Base-by-base conservation (phyloP, 176 grass and related monocot genomes). In the Oryza glumipatula region DNA sequence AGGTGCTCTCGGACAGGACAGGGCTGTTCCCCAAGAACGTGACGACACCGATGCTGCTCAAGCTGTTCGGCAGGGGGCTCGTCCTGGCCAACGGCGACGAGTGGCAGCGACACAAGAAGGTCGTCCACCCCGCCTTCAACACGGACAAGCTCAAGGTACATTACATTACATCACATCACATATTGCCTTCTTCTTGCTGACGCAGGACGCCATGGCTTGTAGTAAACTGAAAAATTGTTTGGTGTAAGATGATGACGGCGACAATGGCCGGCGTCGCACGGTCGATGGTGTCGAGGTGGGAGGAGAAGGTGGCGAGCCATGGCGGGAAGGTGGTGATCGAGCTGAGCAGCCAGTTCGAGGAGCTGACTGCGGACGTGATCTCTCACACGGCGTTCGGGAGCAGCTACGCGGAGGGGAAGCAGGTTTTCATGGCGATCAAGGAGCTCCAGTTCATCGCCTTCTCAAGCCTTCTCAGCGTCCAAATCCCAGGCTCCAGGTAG, bases 61-160 rank as follows among this genome's bases (percentile, higher is more conserved):
- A 69, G 21, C 51, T 94, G 35, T 3, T 94, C 1, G 92, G 92
- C 61, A 78, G 85, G 5, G 92, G 92, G 1, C 81, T 94, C 72
- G 32, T 83, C 0, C 6, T 87, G 23, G 19, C 70, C 0, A 28
- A 92, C 76, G 89, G 92, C 24, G 47, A 90, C 17, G 84, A 88
- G 11, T 94, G 92, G 92, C 77, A 79, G 5, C 87, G 92, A 6
- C 92, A 94, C 74, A 78, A 70, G 52, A 91, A 74, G 75, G 83
- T 89, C 1, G 72, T 94, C 24, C 90, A 89, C 72, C 92, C 92
- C 17, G 92, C 89, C 26, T 94, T 94, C 89, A 78, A 85, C 83
- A 79, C 81, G 23, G 86, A 94, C 76, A 94, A 94, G 67, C 89
- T 94, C 80, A 94, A 94, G 92, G 89, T 87, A 77, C 70, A 10